A percentile compares a stretch with the other conserved stretches of the same genome.
Evolutionary conservation across 805 yeast species (phyloP).

Genomic region (Sugiyamaella smithiae): DNA sequence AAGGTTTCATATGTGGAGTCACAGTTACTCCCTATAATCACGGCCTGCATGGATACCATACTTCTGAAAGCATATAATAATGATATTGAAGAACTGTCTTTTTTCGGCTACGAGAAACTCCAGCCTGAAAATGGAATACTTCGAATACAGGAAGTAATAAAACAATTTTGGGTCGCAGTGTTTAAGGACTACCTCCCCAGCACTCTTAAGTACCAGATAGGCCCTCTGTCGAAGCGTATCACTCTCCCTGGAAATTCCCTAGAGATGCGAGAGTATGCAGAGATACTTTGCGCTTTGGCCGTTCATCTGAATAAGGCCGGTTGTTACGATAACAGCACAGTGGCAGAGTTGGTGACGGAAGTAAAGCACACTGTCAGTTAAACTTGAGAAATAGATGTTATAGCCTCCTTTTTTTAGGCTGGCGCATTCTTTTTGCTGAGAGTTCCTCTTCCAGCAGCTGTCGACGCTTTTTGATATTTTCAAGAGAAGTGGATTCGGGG

Average conservation of each 20-base stretch:
- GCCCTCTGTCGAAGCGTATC: constrained; percentile 22
- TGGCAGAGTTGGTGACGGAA: too few relatives aligned
- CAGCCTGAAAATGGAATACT: constrained; percentile 34
- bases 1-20: constrained; percentile 14
- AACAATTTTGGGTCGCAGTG: constrained; percentile 53
- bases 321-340: background rate
- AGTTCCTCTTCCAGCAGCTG: background rate
- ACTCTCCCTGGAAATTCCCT: background rate
- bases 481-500: too few relatives aligned
- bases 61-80: constrained; percentile 51
- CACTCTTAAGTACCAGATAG: constrained; percentile 29
- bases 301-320: constrained; percentile 34
- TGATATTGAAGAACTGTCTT: constrained; percentile 42
- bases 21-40: constrained; percentile 23
- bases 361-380: too few relatives aligned
- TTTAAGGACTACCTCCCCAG: constrained; percentile 43
- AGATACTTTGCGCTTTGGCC: constrained; percentile 45
- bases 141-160: constrained; percentile 44
- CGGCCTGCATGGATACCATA: constrained; percentile 49
- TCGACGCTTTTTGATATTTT: background rate
- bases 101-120: constrained; percentile 45
- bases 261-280: constrained; percentile 37
- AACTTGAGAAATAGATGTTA: background rate
- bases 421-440: background rate
- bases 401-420: background rate